Conservation (phyloP, 306 rosid genomes). For the Datisca glomerata region DNA sequence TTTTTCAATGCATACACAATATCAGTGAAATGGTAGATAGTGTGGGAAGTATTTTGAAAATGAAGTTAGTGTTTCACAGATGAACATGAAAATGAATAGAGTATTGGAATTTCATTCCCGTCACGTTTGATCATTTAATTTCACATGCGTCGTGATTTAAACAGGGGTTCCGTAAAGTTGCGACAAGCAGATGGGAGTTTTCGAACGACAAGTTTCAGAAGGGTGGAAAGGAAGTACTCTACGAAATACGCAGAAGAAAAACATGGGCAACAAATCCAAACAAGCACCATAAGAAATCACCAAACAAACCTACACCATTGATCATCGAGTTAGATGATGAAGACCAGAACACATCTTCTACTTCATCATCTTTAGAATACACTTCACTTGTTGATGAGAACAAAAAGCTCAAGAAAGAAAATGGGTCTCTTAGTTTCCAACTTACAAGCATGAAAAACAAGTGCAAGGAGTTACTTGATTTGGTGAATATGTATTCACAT, state of each 20-base stretch:
- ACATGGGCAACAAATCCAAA: too few species aligned
- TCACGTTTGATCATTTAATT: too few species aligned
- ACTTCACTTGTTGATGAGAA: constrained; percentile 53
- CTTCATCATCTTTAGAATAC: constrained; percentile 46
- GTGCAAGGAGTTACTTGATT: constrained; percentile 57
- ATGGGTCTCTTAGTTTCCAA: constrained; percentile 46
- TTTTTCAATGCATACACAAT: too few species aligned
- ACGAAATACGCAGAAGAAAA: constrained; percentile 67
- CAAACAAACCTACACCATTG: constrained; percentile 18
- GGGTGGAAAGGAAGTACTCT: constrained; percentile 48
- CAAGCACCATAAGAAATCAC: too few species aligned
- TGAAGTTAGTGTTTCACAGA: too few species aligned
- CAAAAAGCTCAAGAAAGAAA: constrained; percentile 67
- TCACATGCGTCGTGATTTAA: too few species aligned
- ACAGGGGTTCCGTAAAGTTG: constrained; percentile 89
- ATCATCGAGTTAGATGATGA: constrained; percentile 41
- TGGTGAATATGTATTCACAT: constrained; percentile 34
- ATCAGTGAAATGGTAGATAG: too few species aligned
- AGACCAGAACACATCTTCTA: constrained; percentile 56
- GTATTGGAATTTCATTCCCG: too few species aligned
- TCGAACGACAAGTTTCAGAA: constrained; percentile 63
- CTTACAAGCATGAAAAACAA: constrained; percentile 49
- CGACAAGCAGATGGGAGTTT: constrained; percentile 84
- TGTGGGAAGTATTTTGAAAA: too few species aligned
- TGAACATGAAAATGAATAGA: too few species aligned